phyloP scores from a whole-genome alignment of 2,329 filamentous ascomycete genomes.

The Calonectria hongkongensis region DNA sequence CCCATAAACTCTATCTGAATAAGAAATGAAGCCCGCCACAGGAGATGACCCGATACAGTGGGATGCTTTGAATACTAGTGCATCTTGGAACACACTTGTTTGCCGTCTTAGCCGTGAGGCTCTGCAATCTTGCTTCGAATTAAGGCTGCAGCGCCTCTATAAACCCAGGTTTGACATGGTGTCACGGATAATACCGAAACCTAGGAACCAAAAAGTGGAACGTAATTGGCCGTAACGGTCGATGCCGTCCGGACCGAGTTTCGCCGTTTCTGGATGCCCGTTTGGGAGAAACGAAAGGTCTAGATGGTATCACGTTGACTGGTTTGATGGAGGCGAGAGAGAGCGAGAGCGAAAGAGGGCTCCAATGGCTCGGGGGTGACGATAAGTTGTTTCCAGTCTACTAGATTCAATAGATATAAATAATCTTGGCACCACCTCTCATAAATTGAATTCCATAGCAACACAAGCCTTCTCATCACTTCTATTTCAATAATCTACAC shows the following conservation, averaged over 20 bases:
- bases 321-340: background rate
- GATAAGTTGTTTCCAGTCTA: no score
- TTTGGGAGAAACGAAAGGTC: conserved; percentile 25
- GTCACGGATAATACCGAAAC: conserved; percentile 31
- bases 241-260: conserved; percentile 31
- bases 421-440: background rate
- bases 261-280: conserved; percentile 33
- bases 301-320: conserved; percentile 16
- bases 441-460: background rate
- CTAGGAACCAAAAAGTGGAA: conserved; percentile 31
- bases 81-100: conserved; percentile 7
- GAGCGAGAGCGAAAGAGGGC: background rate
- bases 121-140: background rate
- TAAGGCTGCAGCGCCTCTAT: background rate
- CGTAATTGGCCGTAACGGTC: conserved; percentile 17
- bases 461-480: conserved; percentile 1
- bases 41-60: conserved; percentile 6
- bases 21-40: background rate
- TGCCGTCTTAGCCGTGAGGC: conserved; percentile 39
- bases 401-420: background rate
- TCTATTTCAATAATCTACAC: background rate
- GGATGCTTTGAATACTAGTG: conserved; percentile 15
- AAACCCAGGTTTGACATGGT: conserved; percentile 1
- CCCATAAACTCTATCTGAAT: conserved; percentile 4
- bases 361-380: background rate